A percentile compares a stretch with the other conserved stretches of the same genome.
Conservation (phyloP, 1,284 basidiomycete genomes). For the Athelia psychrophila region DNA sequence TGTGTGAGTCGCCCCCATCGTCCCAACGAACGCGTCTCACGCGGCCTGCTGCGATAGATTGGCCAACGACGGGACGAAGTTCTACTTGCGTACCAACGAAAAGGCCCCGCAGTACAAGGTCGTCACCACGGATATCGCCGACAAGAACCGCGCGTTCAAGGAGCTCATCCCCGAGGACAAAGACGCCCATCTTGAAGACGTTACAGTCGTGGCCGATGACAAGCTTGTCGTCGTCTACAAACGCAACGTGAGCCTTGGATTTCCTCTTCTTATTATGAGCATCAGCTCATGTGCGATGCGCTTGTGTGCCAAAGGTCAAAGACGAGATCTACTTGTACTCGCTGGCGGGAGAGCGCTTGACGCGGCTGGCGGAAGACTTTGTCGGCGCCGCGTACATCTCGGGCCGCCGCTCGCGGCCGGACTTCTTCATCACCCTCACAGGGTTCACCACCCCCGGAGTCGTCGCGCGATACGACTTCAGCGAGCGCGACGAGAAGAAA, state of each 20-base stretch:
- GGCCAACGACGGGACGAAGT: conserved; percentile 61
- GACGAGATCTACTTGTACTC: conserved; percentile 81
- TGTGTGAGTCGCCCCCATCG: conserved; percentile 41
- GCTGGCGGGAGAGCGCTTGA: conserved; percentile 53
- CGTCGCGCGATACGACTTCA: conserved; percentile 62
- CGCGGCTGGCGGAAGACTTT: conserved; percentile 62
- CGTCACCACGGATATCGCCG: conserved; percentile 62
- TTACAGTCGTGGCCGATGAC: conserved; percentile 53
- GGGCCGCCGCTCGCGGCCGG: conserved; percentile 54
- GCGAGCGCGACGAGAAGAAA: conserved; percentile 38
- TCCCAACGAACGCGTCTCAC: conserved; percentile 6
- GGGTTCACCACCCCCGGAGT: conserved; percentile 78
- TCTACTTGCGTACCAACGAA: conserved; percentile 68
- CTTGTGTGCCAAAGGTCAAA: conserved; percentile 51
- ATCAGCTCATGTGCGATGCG: neutral
- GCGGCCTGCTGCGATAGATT: conserved; percentile 49
- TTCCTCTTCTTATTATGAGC: neutral
- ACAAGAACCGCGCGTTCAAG: conserved; percentile 43
- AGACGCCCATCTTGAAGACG: conserved; percentile 56
- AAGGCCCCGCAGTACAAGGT: conserved; percentile 67
- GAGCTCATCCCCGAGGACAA: conserved; percentile 76
- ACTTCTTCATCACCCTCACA: conserved; percentile 67
- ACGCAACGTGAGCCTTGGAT: conserved; percentile 63
- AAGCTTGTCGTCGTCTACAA: conserved; percentile 69
- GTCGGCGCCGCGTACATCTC: conserved; percentile 66